phyloP scores from a whole-genome alignment of 2,329 filamentous ascomycete genomes.

The Paecilomyces fulvus region DNA sequence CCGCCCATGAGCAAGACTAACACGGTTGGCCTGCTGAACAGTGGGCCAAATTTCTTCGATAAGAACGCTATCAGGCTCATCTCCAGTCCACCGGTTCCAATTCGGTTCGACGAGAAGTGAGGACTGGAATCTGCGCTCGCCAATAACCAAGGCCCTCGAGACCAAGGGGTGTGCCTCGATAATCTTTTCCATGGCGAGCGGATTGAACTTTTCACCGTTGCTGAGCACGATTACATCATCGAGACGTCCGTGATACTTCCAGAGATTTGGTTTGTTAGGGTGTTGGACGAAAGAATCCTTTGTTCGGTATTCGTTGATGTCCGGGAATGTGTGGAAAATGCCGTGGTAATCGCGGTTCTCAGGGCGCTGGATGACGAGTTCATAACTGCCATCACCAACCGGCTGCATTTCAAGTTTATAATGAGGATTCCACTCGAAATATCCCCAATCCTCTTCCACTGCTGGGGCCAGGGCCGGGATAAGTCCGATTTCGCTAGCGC shows the following conservation, averaged over 20 bases:
- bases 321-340: slow-evolving; percentile 13
- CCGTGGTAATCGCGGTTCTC: slow-evolving; percentile 2
- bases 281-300: slow-evolving; percentile 15
- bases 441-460: slow-evolving; percentile 11
- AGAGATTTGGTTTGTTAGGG: slow-evolving; percentile 19
- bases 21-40: slow-evolving; percentile 37
- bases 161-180: slow-evolving; percentile 28
- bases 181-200: slow-evolving; percentile 30
- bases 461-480: slow-evolving; percentile 5
- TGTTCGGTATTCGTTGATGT: slow-evolving; percentile 11
- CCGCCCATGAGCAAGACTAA: slow-evolving; percentile 33
- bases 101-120: slow-evolving; percentile 31
- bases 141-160: slow-evolving; percentile 25
- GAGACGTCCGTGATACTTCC: slow-evolving; percentile 29
- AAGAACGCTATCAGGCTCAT: slow-evolving; percentile 11
- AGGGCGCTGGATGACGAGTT: slow-evolving; percentile 11
- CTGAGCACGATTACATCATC: slow-evolving; percentile 38
- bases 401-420: slow-evolving; percentile 11
- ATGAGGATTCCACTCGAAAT: slow-evolving; percentile 15
- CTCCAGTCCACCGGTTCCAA: slow-evolving; percentile 5
- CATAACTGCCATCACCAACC: slow-evolving; percentile 8
- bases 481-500: slow-evolving; percentile 6
- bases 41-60: slow-evolving; percentile 39
- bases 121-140: slow-evolving; percentile 27
- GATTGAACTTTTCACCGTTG: slow-evolving; percentile 40